Evolutionary conservation across 306 rosid genomes (phyloP).

Genomic region (Lathyrus aphaca): DNA sequence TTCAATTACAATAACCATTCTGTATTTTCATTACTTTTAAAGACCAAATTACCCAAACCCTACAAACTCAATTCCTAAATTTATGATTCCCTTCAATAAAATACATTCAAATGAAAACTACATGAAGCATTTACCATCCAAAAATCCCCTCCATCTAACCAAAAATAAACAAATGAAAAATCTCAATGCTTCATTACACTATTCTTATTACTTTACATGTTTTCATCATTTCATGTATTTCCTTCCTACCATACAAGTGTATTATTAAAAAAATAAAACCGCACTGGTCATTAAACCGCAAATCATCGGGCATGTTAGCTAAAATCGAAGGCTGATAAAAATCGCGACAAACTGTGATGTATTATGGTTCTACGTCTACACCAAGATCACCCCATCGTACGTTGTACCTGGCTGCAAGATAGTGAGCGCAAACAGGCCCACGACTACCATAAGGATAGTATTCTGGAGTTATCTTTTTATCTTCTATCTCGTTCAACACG

Average conservation of each 20-base stretch:
- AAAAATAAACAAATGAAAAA: constrained; percentile 9
- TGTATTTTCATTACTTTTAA: background rate
- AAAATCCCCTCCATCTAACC: background rate
- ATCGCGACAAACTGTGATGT: constrained; percentile 12
- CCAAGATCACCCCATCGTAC: constrained; percentile 90
- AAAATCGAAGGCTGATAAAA: constrained; percentile 19
- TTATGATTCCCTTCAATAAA: background rate
- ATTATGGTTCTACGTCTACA: constrained; percentile 51
- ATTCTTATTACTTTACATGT: constrained; percentile 38
- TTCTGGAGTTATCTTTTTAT: constrained; percentile 74
- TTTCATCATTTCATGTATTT: constrained; percentile 40
- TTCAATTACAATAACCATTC: background rate
- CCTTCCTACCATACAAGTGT: constrained; percentile 37
- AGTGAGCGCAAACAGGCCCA: constrained; percentile 93
- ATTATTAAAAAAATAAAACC: background rate
- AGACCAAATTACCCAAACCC: background rate
- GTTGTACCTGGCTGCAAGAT: constrained; percentile 78
- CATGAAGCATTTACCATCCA: constrained; percentile 12
- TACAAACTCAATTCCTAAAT: background rate
- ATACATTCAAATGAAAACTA: constrained; percentile 7
- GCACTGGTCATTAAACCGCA: constrained; percentile 21
- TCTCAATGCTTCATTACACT: constrained; percentile 37
- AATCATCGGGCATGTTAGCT: constrained; percentile 30
- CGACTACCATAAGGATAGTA: constrained; percentile 90
- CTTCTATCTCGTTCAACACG: constrained; percentile 69